Base-by-base conservation (phyloP, 2,329 filamentous ascomycete species). In the Apiospora aurea region DNA sequence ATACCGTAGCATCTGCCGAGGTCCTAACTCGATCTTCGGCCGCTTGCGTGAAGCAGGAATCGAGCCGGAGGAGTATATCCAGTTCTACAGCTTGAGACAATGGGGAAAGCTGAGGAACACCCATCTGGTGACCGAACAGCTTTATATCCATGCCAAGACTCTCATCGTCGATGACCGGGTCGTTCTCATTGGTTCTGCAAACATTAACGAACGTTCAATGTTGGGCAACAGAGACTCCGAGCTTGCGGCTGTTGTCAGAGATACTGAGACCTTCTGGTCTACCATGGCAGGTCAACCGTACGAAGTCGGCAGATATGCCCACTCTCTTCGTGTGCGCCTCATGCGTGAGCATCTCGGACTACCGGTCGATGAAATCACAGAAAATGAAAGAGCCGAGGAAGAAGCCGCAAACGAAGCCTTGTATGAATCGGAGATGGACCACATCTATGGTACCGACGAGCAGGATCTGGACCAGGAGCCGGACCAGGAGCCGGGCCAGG, bases 151-250 rank as follows among this genome's bases (percentile, higher is more conserved):
- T 79, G 96, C 96, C 73, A 99, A 99, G 83, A 93, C 93, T 75
- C 98, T 98, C 87, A 89, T 99, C 71, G 96, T 97, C 5, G 96
- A 99, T 81, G 96, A 99, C 79, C 91, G 96, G 46, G 90, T 96
- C 72, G 96, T 93, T 26, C 91, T 99, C 73, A 99, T 99, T 77
- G 96, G 96, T 24, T 98, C 96, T 66, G 96, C 96, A 70, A 99
- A 99, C 80, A 98, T 99, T 86, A 99, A 99, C 78, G 96, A 99
- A 82, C 91, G 96, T 66, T 98, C 96, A 8, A 95, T 98, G 94
- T 82, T 98, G 73, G 96, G 96, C 11, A 92, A 90, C 68, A 90
- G 96, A 78, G 96, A 99, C 81, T 98, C 96, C 0, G 96, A 99
- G 82, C 91, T 94, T 74, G 96, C 96, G 6, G 92, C 95, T 8